Evolutionary conservation across 2,329 filamentous ascomycete genomes (phyloP).

Genomic region (Tricladium varicosporioides): DNA sequence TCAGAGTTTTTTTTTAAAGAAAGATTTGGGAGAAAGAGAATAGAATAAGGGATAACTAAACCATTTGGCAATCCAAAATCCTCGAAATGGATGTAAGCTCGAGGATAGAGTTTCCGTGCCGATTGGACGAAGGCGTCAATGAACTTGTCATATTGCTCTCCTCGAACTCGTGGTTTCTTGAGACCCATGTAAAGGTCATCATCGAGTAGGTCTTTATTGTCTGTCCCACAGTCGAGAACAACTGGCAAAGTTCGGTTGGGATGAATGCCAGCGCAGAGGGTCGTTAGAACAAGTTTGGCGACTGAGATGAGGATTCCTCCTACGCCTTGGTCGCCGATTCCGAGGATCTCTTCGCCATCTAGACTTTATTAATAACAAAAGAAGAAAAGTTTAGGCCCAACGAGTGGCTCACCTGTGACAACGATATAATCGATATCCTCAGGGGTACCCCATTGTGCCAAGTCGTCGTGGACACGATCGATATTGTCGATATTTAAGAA

Average conservation of each 20-base stretch:
- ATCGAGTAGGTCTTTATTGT: constrained; percentile 71
- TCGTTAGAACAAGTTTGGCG: constrained; percentile 80
- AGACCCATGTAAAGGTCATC: constrained; percentile 81
- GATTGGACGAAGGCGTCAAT: constrained; percentile 71
- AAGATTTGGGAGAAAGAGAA: too few relatives aligned
- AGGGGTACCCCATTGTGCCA: constrained; percentile 64
- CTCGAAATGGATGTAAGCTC: constrained; percentile 84
- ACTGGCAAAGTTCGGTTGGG: constrained; percentile 76
- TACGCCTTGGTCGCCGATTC: constrained; percentile 86
- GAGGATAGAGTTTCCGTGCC: constrained; percentile 69
- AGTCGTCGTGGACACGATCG: constrained; percentile 61
- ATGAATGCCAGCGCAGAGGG: constrained; percentile 83
- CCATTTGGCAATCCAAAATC: constrained; percentile 79
- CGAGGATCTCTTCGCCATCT: constrained; percentile 71
- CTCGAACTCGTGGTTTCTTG: constrained; percentile 61
- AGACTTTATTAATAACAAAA: constrained; percentile 14
- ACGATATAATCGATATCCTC: constrained; percentile 88
- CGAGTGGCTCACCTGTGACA: constrained; percentile 61
- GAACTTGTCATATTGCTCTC: constrained; percentile 73
- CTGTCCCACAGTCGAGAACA: constrained; percentile 80
- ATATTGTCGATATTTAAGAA: constrained; percentile 73
- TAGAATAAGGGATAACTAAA: too few relatives aligned
- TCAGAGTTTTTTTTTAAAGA: too few relatives aligned
- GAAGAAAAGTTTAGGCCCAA: too few relatives aligned
- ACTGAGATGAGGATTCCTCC: constrained; percentile 82